phyloP scores from a whole-genome alignment of 1,139 yeast species.

The Sugiyamaella xylanicola region DNA sequence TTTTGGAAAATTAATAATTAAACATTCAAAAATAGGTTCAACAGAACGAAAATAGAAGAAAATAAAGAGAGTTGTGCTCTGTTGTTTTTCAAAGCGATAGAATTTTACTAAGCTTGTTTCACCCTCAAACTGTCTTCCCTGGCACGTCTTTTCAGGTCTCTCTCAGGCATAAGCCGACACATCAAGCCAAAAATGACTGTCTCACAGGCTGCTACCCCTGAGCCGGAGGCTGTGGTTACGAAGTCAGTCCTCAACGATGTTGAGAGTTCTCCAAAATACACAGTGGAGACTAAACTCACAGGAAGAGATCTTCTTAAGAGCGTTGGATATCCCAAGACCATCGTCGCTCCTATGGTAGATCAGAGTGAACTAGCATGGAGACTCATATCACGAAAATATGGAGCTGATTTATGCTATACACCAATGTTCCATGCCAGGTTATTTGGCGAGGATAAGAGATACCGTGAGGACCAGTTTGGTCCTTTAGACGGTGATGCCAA shows the following conservation, averaged over 20 bases:
- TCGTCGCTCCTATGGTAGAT: conserved; percentile 99
- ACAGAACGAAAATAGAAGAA: too few relatives aligned
- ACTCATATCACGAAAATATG: conserved; percentile 78
- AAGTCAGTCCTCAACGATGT: background rate
- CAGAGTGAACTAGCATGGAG: conserved; percentile 97
- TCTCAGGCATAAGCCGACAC: conserved; percentile 1
- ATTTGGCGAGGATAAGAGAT: conserved; percentile 82
- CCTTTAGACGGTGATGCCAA: conserved; percentile 69
- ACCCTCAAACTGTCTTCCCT: conserved; percentile 4
- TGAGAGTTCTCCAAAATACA: background rate
- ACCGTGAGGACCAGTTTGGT: conserved; percentile 75
- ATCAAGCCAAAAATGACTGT: conserved; percentile 7
- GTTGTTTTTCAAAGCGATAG: too few relatives aligned
- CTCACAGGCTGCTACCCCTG: background rate
- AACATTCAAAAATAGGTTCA: too few relatives aligned
- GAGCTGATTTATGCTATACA: conserved; percentile 92
- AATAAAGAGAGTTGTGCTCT: too few relatives aligned
- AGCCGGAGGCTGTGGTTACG: background rate
- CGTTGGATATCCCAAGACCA: conserved; percentile 74
- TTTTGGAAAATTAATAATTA: too few relatives aligned
- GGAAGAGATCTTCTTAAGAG: conserved; percentile 74
- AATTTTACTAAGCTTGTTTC: too few relatives aligned
- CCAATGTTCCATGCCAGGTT: conserved; percentile 96
- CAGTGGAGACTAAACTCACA: conserved; percentile 31
- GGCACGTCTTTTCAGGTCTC: conserved; percentile 4